Evolutionary conservation across 176 grass and related monocot genomes (phyloP).

Genomic region (Elaeis guineensis): DNA sequence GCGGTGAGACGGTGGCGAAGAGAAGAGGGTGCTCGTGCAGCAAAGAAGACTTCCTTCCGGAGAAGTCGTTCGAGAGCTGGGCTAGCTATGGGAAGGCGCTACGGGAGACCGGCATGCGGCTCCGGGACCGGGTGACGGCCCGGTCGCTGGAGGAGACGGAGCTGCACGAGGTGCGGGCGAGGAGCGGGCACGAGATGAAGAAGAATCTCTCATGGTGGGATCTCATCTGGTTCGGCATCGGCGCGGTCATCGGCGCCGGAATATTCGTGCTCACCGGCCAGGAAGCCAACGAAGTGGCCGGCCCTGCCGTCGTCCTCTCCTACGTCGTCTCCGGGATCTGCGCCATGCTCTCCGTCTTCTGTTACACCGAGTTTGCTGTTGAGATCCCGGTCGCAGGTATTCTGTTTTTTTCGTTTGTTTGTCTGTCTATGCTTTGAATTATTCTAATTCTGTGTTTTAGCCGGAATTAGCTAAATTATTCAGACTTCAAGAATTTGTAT

Average conservation of each 20-base stretch:
- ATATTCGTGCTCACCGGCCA: slow-evolving; percentile 81
- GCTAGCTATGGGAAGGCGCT: slow-evolving; percentile 44
- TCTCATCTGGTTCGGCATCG: slow-evolving; percentile 70
- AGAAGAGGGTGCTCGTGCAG: slow-evolving; percentile 26
- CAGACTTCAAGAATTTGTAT: too few relatives aligned
- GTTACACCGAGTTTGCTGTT: slow-evolving; percentile 95
- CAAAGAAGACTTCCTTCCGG: slow-evolving; percentile 60
- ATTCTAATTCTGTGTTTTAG: too few relatives aligned
- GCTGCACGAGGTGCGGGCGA: slow-evolving; percentile 47
- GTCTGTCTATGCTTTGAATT: neutral
- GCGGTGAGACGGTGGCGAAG: slow-evolving; percentile 6
- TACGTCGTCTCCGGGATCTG: slow-evolving; percentile 78
- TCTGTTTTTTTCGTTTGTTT: neutral
- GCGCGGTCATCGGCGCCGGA: slow-evolving; percentile 64
- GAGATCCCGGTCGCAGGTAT: slow-evolving; percentile 91
- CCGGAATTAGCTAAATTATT: too few relatives aligned
- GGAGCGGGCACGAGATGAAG: slow-evolving; percentile 64
- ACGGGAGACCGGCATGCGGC: slow-evolving; percentile 38
- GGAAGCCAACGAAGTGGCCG: slow-evolving; percentile 45
- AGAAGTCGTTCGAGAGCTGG: slow-evolving; percentile 70
- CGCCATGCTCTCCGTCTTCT: slow-evolving; percentile 95
- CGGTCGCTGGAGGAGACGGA: slow-evolving; percentile 43
- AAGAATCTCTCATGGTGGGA: slow-evolving; percentile 71
- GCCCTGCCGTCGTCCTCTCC: slow-evolving; percentile 78
- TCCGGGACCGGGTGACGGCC: slow-evolving; percentile 36